These are phyloP conservation scores for Cordyceps militaris DNA, from an alignment of 2,329 filamentous ascomycete species.

Conservation along the genomic window DNA sequence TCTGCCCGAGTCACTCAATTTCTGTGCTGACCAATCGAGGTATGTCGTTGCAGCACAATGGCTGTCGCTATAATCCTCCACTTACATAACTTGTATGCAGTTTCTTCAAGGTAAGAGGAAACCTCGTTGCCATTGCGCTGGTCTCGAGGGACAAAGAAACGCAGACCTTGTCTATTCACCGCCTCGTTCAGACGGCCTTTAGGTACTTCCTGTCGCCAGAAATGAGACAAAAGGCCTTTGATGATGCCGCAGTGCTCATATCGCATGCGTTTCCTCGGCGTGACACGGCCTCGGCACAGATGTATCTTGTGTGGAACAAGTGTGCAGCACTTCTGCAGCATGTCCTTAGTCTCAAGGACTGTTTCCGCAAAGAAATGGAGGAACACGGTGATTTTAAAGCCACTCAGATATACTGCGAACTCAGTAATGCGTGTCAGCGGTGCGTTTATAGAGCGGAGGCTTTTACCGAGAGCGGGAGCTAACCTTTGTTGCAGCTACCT, in stretches of 20 bases:
- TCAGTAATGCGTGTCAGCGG: slow-evolving; percentile 2
- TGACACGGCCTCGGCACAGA: slow-evolving; percentile 2
- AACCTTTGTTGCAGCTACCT: background rate
- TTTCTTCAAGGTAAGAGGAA: slow-evolving; percentile 2
- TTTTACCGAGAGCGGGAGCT: background rate
- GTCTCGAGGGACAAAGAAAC: slow-evolving; percentile 8
- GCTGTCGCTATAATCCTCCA: background rate
- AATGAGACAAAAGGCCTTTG: slow-evolving; percentile 7
- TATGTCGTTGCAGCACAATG: background rate
- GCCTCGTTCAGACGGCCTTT: slow-evolving; percentile 6
- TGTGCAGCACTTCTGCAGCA: slow-evolving; percentile 12
- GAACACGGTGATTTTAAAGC: background rate
- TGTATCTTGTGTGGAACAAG: slow-evolving; percentile 11
- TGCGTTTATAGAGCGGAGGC: background rate
- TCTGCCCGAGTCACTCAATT: background rate
- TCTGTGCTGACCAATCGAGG: slow-evolving; percentile 3
- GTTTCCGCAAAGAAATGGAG: background rate
- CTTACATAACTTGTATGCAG: background rate
- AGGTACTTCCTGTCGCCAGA: slow-evolving; percentile 5
- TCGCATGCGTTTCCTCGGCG: slow-evolving; percentile 7
- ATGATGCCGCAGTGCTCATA: slow-evolving; percentile 6
- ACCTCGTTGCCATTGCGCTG: slow-evolving; percentile 1
- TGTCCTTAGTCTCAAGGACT: background rate
- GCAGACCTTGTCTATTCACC: slow-evolving; percentile 11
- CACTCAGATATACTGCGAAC: background rate